Conservation (phyloP, 805 yeast species). For the Novakomyces olei region DNA sequence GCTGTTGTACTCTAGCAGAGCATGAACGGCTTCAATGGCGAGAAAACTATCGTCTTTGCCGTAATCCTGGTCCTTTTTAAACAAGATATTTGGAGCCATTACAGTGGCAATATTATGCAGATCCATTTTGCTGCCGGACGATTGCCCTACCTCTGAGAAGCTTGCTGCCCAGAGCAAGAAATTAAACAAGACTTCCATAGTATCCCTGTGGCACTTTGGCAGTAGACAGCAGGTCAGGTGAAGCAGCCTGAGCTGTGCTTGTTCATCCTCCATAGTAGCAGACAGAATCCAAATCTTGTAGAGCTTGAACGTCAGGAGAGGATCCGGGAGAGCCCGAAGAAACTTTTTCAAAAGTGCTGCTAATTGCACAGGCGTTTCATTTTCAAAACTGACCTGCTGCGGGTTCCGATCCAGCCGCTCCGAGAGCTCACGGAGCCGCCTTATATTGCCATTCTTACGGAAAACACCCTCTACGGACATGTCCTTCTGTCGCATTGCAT, state of each 20-base stretch:
- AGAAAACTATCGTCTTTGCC: slow-evolving; percentile 23
- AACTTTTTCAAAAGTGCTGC: slow-evolving; percentile 85
- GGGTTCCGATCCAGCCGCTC: slow-evolving; percentile 57
- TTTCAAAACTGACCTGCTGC: slow-evolving; percentile 15
- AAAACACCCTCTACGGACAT: slow-evolving; percentile 89
- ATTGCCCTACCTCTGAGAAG: slow-evolving; percentile 72
- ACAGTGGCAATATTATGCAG: slow-evolving; percentile 83
- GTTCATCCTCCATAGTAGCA: slow-evolving; percentile 17
- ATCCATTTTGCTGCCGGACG: slow-evolving; percentile 80
- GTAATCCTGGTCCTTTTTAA: slow-evolving; percentile 19
- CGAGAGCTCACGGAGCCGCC: slow-evolving; percentile 49
- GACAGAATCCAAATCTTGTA: slow-evolving; percentile 41
- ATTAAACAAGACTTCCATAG: slow-evolving; percentile 57
- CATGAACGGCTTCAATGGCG: slow-evolving; percentile 77
- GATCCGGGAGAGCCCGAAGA: slow-evolving; percentile 78
- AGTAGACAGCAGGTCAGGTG: slow-evolving; percentile 47
- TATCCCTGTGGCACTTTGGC: slow-evolving; percentile 57
- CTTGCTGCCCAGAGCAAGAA: slow-evolving; percentile 86
- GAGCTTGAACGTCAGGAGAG: slow-evolving; percentile 53
- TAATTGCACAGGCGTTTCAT: slow-evolving; percentile 70
- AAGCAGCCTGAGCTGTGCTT: slow-evolving; percentile 28
- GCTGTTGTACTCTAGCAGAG: slow-evolving; percentile 59
- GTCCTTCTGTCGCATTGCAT: slow-evolving; percentile 66
- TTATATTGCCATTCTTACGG: slow-evolving; percentile 86
- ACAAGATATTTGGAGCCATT: slow-evolving; percentile 67